These are phyloP conservation scores for Candolleomyces eurysporus DNA, from an alignment of 768 basidiomycete genomes.

Conservation along the genomic window DNA sequence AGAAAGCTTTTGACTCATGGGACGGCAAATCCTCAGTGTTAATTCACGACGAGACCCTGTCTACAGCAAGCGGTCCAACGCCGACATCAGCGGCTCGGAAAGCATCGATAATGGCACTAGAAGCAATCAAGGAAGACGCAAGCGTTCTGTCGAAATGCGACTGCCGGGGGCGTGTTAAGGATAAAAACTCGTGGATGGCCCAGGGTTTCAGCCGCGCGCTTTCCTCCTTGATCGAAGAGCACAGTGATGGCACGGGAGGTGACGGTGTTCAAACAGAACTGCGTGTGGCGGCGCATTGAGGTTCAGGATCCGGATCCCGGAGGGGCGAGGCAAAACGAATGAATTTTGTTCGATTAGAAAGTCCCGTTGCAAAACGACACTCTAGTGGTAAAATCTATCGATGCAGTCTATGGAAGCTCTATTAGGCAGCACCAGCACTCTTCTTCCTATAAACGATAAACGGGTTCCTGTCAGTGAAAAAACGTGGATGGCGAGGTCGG, in stretches of 20 bases:
- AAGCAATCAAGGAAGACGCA: constrained; percentile 64
- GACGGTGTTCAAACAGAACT: background rate
- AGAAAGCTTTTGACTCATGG: background rate
- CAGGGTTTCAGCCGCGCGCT: constrained; percentile 27
- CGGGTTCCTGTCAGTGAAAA: constrained; percentile 3
- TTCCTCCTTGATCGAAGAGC: constrained; percentile 20
- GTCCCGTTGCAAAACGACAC: too few species aligned
- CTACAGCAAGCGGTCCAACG: constrained; percentile 52
- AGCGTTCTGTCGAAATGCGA: constrained; percentile 65
- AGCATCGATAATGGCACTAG: constrained; percentile 65
- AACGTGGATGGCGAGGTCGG: background rate
- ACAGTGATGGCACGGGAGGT: constrained; percentile 3
- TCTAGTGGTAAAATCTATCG: constrained; percentile 4
- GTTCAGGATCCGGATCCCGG: background rate
- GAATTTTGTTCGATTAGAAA: background rate
- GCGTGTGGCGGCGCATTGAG: background rate
- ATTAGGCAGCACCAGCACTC: constrained; percentile 27
- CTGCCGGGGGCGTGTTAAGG: constrained; percentile 48
- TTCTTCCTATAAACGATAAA: constrained; percentile 38
- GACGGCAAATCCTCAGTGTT: constrained; percentile 43
- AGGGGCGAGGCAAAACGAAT: background rate
- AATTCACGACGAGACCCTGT: constrained; percentile 63
- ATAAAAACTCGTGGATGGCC: constrained; percentile 30
- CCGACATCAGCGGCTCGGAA: constrained; percentile 54
- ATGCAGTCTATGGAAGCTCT: background rate